Evolutionary conservation across 2,329 filamentous ascomycete species (phyloP).

Genomic region (Penicillium brasilianum): DNA sequence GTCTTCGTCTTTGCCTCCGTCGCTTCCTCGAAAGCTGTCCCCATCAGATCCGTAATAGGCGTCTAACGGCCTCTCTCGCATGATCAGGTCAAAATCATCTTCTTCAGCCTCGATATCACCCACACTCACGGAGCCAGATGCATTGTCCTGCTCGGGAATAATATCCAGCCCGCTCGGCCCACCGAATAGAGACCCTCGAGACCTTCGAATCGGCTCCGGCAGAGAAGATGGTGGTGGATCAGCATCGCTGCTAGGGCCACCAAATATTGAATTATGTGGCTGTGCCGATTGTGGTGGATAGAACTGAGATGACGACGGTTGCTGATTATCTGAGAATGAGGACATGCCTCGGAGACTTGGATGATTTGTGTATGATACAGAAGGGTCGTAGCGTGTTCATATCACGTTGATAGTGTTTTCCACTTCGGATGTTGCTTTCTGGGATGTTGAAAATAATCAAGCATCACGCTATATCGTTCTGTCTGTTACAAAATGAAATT

Average conservation of each 20-base stretch:
- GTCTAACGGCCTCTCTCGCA: constrained; percentile 28
- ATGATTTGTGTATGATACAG: not conserved
- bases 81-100: constrained; percentile 29
- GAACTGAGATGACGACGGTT: constrained; percentile 26
- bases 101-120: constrained; percentile 10
- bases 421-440: not conserved
- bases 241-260: constrained; percentile 32
- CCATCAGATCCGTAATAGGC: constrained; percentile 32
- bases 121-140: constrained; percentile 14
- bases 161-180: constrained; percentile 33
- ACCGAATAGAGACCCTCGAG: constrained; percentile 33
- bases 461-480: constrained; percentile 12
- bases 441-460: not conserved
- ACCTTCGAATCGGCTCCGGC: constrained; percentile 29
- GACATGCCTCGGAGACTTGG: constrained; percentile 34
- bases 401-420: constrained; percentile 13
- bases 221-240: constrained; percentile 38
- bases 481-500: not conserved
- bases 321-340: constrained; percentile 30
- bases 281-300: constrained; percentile 30
- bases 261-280: constrained; percentile 26
- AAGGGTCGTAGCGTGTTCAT: constrained; percentile 6
- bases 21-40: constrained; percentile 31
- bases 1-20: constrained; percentile 20
- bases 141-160: constrained; percentile 20